Evolutionary conservation across 106 monocot species (phyloP).

Genomic region (Cymbidium sinense): DNA sequence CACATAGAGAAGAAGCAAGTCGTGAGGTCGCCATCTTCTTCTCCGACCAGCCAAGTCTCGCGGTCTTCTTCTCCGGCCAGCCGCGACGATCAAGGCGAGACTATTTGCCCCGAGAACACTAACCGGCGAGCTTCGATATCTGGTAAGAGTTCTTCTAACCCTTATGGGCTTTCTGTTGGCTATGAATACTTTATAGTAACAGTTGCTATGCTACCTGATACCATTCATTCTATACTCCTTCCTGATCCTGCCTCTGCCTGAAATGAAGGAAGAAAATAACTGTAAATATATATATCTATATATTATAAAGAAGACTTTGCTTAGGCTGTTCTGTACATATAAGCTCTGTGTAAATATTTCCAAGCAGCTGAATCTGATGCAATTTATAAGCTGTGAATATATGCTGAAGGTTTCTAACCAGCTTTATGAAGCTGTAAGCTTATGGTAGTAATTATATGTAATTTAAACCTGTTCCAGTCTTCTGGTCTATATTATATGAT

Average conservation of each 20-base stretch:
- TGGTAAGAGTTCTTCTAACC: constrained; percentile 31
- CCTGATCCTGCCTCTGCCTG: constrained; percentile 63
- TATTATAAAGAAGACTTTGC: too few species aligned
- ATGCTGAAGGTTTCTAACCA: background rate
- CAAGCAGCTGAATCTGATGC: background rate
- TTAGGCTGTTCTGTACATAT: constrained; percentile 13
- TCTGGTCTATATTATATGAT: too few species aligned
- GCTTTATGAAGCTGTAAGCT: background rate
- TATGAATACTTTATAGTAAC: constrained; percentile 95
- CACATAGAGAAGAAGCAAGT: constrained; percentile 64
- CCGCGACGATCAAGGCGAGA: constrained; percentile 22
- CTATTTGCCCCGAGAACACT: constrained; percentile 10
- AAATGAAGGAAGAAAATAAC: constrained; percentile 70
- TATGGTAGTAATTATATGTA: too few species aligned
- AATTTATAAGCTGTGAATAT: background rate
- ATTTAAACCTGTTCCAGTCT: too few species aligned
- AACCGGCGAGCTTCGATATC: constrained; percentile 5
- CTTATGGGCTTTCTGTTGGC: constrained; percentile 59
- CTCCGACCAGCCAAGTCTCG: constrained; percentile 9
- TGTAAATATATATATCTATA: constrained; percentile 15
- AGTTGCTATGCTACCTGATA: constrained; percentile 82
- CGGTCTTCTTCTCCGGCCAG: constrained; percentile 4
- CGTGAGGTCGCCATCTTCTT: constrained; percentile 14
- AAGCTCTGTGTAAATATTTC: constrained; percentile 8
- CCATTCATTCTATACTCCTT: constrained; percentile 50